A percentile compares a stretch with the other conserved stretches of the same genome.
phyloP scores from a whole-genome alignment of 2,329 filamentous ascomycete species.

The Chaetomiaceae sp. region DNA sequence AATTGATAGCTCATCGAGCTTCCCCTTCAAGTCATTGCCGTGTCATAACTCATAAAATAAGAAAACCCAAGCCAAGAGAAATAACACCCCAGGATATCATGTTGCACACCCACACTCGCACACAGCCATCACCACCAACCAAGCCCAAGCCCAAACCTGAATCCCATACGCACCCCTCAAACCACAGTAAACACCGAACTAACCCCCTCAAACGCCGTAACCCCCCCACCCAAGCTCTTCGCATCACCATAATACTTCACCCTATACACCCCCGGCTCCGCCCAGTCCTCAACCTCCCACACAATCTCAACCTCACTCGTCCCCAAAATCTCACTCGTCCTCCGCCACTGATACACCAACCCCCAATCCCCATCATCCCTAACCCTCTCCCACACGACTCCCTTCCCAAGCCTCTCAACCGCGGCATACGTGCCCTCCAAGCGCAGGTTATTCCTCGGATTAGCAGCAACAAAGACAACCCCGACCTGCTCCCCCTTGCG shows the following conservation, averaged over 20 bases:
- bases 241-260: conserved; percentile 80
- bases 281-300: conserved; percentile 69
- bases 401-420: conserved; percentile 57
- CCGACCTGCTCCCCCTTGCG: conserved; percentile 56
- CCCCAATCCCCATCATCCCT: conserved; percentile 78
- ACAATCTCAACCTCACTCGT: conserved; percentile 72
- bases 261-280: conserved; percentile 64
- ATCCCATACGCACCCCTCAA: conserved; percentile 6
- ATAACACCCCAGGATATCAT: too few species aligned
- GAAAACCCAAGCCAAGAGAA: too few species aligned
- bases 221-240: conserved; percentile 58
- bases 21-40: too few species aligned
- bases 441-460: conserved; percentile 81
- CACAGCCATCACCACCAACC: neutral
- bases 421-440: conserved; percentile 73
- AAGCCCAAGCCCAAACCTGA: neutral
- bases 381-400: conserved; percentile 56
- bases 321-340: conserved; percentile 63
- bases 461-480: conserved; percentile 76
- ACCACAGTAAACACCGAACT: conserved; percentile 50
- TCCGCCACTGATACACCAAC: conserved; percentile 73
- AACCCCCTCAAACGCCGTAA: conserved; percentile 65
- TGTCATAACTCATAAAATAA: too few species aligned
- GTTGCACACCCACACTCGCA: neutral
- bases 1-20: too few species aligned